These are phyloP conservation scores for Coriaria nepalensis DNA, from an alignment of 306 rosid genomes.

Conservation along the genomic window DNA sequence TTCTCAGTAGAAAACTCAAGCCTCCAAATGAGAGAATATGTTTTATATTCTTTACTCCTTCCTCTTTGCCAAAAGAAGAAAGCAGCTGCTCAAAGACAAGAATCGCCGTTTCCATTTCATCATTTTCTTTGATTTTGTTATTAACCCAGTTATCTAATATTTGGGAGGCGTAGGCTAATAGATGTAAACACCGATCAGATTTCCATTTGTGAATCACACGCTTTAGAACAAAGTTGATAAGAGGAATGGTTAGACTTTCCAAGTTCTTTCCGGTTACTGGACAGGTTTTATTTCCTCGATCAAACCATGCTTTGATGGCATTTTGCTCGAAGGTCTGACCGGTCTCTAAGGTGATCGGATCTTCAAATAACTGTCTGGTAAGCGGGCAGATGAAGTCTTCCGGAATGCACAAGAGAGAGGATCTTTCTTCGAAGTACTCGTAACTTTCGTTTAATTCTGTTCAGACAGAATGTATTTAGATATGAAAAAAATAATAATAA, in stretches of 20 bases:
- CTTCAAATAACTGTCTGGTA: constrained; percentile 51
- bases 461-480: constrained; percentile 5
- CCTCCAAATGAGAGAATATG: constrained; percentile 38
- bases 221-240: constrained; percentile 50
- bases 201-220: constrained; percentile 58
- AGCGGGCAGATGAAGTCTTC: constrained; percentile 63
- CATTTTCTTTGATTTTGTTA: constrained; percentile 16
- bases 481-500: constrained; percentile 4
- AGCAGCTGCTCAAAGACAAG: constrained; percentile 40
- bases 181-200: constrained; percentile 31
- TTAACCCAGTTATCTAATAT: constrained; percentile 17
- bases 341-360: constrained; percentile 73
- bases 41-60: constrained; percentile 35
- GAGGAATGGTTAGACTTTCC: constrained; percentile 40
- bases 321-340: constrained; percentile 65
- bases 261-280: constrained; percentile 57
- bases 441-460: constrained; percentile 20
- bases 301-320: constrained; percentile 65
- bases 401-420: constrained; percentile 34
- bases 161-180: constrained; percentile 38
- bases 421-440: constrained; percentile 31
- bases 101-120: constrained; percentile 31
- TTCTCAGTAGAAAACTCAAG: constrained; percentile 38
- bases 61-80: constrained; percentile 31
- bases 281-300: constrained; percentile 57